A percentile compares a stretch with the other conserved stretches of the same genome.
These are phyloP conservation scores for Cyclotella choctawhatcheeana DNA, from an alignment of 108 stramenopile species.

Conservation along the genomic window DNA sequence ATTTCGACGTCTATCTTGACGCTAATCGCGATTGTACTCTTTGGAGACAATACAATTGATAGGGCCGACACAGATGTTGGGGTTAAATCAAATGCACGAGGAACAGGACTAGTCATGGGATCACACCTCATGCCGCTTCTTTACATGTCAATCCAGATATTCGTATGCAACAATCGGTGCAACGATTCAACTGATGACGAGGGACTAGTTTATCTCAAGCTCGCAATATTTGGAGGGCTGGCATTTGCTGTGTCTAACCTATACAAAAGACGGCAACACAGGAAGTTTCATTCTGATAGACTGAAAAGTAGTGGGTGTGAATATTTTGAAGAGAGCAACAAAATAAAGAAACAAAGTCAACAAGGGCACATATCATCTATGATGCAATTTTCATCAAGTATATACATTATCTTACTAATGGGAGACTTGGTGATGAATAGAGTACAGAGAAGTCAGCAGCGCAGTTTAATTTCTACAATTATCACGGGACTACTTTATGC, in stretches of 20 bases:
- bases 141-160: conserved; percentile 24
- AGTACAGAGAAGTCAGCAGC: not conserved
- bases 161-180: not conserved
- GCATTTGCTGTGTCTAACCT: conserved; percentile 29
- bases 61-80: not conserved
- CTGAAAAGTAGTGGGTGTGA: not conserved
- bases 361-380: not conserved
- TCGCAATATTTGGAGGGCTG: conserved; percentile 31
- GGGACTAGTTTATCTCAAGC: conserved; percentile 20
- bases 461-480: not conserved
- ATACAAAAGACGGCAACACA: conserved; percentile 3
- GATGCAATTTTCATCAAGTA: not conserved
- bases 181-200: not conserved
- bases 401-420: not conserved
- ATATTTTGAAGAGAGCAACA: not conserved
- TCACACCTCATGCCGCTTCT: conserved; percentile 38
- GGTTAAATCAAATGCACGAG: conserved; percentile 2
- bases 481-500: not conserved
- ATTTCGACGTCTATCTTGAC: conserved; percentile 31
- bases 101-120: conserved; percentile 36
- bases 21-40: conserved; percentile 18
- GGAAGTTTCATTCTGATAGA: not conserved
- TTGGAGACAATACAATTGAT: conserved; percentile 9
- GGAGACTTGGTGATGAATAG: not conserved
- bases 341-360: not conserved